Percentiles rank a stretch among this genome's conserved stretches.
These are phyloP conservation scores for Sphagnum contortum DNA, from an alignment of 225 moss, liverwort and hornwort genomes.

Conservation along the genomic window DNA sequence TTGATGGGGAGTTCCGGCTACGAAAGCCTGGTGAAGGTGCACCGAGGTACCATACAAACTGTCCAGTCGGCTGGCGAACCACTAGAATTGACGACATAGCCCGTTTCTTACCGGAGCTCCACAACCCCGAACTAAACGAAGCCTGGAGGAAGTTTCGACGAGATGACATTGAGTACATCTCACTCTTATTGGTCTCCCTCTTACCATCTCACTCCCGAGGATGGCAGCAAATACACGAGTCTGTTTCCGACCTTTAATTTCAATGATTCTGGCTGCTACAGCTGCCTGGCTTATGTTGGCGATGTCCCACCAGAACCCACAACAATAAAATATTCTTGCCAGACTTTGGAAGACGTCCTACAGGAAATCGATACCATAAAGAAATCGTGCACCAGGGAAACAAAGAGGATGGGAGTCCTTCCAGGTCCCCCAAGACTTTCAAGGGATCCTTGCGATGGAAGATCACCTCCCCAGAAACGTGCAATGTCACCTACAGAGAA, in stretches of 20 bases:
- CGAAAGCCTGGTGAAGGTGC: conserved; percentile 6
- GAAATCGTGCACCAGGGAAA: not conserved
- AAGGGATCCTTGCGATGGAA: conserved; percentile 19
- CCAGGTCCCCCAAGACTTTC: not conserved
- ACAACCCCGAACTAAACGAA: conserved; percentile 15
- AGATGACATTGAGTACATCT: conserved; percentile 2
- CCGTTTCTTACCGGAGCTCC: conserved; percentile 25
- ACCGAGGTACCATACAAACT: conserved; percentile 13
- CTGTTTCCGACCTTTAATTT: conserved; percentile 37
- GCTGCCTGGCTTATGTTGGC: conserved; percentile 18
- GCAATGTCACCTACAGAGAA: not conserved
- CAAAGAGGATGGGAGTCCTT: not conserved
- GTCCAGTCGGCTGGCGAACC: conserved; percentile 26
- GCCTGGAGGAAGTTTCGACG: conserved; percentile 24
- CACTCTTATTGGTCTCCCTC: conserved; percentile 39
- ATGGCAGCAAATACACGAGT: conserved; percentile 1
- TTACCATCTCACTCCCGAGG: not conserved
- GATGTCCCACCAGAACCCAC: not conserved
- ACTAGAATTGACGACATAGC: conserved; percentile 22
- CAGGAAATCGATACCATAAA: not conserved
- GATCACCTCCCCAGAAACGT: conserved; percentile 1
- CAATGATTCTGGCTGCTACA: conserved; percentile 14
- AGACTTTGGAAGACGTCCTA: too few species aligned
- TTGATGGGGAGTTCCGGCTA: conserved; percentile 8
- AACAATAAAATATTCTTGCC: not conserved